phyloP scores from a whole-genome alignment of 1,284 basidiomycete genomes.

The Ceratobasidium sp. region DNA sequence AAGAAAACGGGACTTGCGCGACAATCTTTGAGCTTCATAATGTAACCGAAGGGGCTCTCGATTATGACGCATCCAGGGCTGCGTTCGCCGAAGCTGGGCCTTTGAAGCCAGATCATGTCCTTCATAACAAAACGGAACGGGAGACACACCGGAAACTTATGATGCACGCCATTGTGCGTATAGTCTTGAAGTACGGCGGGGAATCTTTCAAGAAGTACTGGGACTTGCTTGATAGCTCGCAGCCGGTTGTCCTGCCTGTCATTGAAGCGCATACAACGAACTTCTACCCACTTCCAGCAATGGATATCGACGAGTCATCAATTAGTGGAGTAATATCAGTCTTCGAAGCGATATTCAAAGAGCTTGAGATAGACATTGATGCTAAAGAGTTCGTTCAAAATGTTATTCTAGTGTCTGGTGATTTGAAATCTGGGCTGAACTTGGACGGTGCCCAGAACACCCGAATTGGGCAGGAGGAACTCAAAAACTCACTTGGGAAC shows the following conservation, averaged over 20 bases:
- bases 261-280: neutral
- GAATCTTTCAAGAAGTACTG: neutral
- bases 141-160: conserved; percentile 42
- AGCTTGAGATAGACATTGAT: conserved; percentile 45
- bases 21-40: neutral
- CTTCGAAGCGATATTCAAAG: conserved; percentile 48
- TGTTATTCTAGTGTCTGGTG: conserved; percentile 49
- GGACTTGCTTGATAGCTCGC: neutral
- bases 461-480: conserved; percentile 51
- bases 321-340: conserved; percentile 45
- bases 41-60: neutral
- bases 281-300: neutral
- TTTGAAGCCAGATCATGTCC: conserved; percentile 44
- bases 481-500: neutral
- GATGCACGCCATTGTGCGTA: conserved; percentile 48
- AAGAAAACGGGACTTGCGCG: neutral
- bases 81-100: neutral
- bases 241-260: neutral
- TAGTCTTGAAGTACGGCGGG: neutral
- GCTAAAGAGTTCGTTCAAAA: conserved; percentile 36
- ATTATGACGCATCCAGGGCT: neutral
- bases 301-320: conserved; percentile 8
- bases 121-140: conserved; percentile 45
- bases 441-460: conserved; percentile 48
- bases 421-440: conserved; percentile 53